Base-by-base conservation (phyloP, 2,329 filamentous ascomycete species). In the Aureobasidium namibiae region DNA sequence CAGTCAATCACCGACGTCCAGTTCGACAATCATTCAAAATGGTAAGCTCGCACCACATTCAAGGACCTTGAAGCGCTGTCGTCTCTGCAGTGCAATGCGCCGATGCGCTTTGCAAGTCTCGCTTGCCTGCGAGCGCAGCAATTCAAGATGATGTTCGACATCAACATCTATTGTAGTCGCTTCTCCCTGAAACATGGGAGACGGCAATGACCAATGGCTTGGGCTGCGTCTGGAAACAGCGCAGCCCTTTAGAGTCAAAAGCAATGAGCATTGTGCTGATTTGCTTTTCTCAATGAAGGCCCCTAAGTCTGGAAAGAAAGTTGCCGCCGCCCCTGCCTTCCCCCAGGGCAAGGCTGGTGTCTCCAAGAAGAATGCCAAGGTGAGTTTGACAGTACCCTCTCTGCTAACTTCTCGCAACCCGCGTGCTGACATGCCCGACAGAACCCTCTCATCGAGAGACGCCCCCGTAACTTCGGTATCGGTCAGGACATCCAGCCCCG, bases 231-330 rank as follows among this genome's bases (percentile, higher is more conserved):
- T 63, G 66, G 66, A 80, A 79, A 39, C 73, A 72, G 71, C 72
- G 67, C 73, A 76, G 78, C 82, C 88, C 90, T 87, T 80, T 95
- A 95, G 90, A 95, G 90, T 71, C 65, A 88, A 85, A 45, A 87
- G 86, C 89, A 90, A 87, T 86, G 84, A 85, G 82, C 83, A 79
- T 82, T 79, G 34, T 77, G 88, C 91, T 96, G 89, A 95, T 90
- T 95, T 89, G 94, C 92, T 95, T 90, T 45, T 72, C 92, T 97
- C 92, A 94, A 97, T 97, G 92, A 97, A 83, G 97, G 94, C 90
- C 94, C 89, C 92, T 77, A 99, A 97, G 83, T 73, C 76, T 73
- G 91, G 91, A 84, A 97, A 96, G 89, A 97, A 96, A 85, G 87
- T 90, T 80, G 94, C 94, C 73, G 83, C 94, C 77, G 91, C 94